Evolutionary conservation across 208 protist species (phyloP).

Genomic region (Trypanosoma melophagium): DNA sequence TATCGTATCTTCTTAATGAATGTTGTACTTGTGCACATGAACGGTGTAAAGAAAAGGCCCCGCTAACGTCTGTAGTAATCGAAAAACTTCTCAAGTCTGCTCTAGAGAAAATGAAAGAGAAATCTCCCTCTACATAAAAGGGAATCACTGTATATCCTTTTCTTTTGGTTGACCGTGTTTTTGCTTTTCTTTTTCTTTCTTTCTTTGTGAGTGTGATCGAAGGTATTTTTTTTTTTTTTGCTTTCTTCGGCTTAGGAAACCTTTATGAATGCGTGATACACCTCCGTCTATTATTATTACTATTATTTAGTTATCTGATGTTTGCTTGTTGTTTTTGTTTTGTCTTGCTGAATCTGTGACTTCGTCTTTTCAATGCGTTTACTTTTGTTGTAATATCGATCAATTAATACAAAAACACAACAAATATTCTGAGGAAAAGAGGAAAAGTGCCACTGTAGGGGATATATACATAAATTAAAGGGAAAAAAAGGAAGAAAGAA

Average conservation of each 20-base stretch:
- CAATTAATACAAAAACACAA: no score
- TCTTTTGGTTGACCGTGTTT: neutral
- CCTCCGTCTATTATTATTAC: no score
- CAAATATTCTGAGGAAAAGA: no score
- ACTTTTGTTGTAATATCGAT: no score
- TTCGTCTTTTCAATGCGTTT: no score
- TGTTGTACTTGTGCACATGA: slow-evolving; percentile 76
- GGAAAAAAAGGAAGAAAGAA: neutral
- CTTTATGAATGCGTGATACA: no score
- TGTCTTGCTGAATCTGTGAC: no score
- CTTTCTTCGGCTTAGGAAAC: neutral
- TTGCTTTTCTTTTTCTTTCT: neutral
- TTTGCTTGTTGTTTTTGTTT: no score
- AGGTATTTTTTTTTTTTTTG: neutral
- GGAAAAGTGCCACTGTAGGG: no score
- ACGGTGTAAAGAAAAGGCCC: slow-evolving; percentile 61
- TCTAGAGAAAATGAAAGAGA: slow-evolving; percentile 5
- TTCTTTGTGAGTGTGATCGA: neutral
- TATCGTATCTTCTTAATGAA: slow-evolving; percentile 69
- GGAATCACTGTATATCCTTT: neutral
- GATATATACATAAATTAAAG: slow-evolving; percentile 1
- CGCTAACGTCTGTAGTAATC: slow-evolving; percentile 53
- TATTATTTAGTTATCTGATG: no score
- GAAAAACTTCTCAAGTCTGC: slow-evolving; percentile 48
- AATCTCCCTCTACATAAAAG: neutral